Conservation (phyloP, 2,329 filamentous ascomycete species). For the Penicillium sp. region DNA sequence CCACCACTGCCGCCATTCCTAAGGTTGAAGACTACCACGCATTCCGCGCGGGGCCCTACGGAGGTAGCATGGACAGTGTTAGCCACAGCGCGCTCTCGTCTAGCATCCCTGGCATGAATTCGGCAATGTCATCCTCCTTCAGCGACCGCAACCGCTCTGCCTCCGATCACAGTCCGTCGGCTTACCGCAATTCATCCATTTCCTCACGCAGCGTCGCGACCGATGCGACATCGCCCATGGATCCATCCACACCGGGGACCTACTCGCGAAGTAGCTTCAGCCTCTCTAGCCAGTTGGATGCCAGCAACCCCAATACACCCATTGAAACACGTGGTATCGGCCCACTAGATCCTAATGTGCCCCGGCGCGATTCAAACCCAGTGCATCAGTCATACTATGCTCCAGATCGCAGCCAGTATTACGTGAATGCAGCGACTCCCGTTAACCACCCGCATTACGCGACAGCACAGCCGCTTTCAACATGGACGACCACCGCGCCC, state of each 20-base stretch:
- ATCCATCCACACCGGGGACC: constrained; percentile 41
- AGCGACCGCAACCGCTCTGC: constrained; percentile 43
- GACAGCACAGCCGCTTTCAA: constrained; percentile 35
- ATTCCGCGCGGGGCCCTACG: constrained; percentile 41
- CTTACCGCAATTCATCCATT: constrained; percentile 47
- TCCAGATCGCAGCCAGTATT: constrained; percentile 40
- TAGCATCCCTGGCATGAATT: constrained; percentile 39
- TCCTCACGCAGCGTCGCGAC: constrained; percentile 44
- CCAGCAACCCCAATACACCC: constrained; percentile 28
- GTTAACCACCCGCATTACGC: constrained; percentile 40
- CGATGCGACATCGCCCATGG: constrained; percentile 45
- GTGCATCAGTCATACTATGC: constrained; percentile 41
- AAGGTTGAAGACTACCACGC: constrained; percentile 46
- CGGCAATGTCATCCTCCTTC: constrained; percentile 37
- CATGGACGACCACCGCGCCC: constrained; percentile 45
- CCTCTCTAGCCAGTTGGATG: constrained; percentile 39
- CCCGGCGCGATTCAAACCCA: constrained; percentile 43
- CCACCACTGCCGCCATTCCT: constrained; percentile 23
- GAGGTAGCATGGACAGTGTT: constrained; percentile 41
- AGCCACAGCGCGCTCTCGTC: constrained; percentile 39
- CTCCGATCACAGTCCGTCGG: constrained; percentile 41
- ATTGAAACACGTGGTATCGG: constrained; percentile 40
- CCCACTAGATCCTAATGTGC: constrained; percentile 38
- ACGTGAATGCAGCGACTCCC: constrained; percentile 34
- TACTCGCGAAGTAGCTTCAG: constrained; percentile 47